Base-by-base conservation (phyloP, 805 yeast genomes). In the Barnettozyma californica region DNA sequence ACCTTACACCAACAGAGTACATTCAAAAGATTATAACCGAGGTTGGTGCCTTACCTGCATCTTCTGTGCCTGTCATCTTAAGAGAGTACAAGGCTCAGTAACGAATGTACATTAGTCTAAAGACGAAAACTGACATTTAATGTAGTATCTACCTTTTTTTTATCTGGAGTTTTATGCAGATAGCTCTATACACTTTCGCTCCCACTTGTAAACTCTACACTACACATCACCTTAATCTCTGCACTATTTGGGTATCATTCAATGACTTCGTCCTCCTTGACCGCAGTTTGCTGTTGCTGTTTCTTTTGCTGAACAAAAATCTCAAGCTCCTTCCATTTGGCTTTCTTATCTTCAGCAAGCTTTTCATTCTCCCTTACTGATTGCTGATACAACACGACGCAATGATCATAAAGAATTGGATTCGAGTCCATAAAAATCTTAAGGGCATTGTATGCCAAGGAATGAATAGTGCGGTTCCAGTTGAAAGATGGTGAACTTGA, bases 51-150 rank as follows among this genome's bases (percentile, higher is more conserved):
- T 75, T 94, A 56, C 99, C 99, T 10, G 96, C 99, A 39, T 86
- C 95, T n/a, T 89, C 98, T 1, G 98, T 94, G 49, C 99, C 99
- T 25, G 98, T 94, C 43, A 88, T 94, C 52, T 72, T 94, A 59
- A 80, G 98, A 68, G 99, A 94, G 67, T 94, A 92, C 67, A 88
- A 89, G 40, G 50, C 57, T 5, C 48, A 48, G 43, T 48, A 34
- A 29, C 26, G 23, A n/a, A 33, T 38, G 35, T 36, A 14, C 16
- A 13, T 8, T 29, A 27, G 10, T 13, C 33, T 29, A 29, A 7
- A 29, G 33, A 16, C 23, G 21, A 10, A 13, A 35, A 2, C 21
- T n/a, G 37, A n/a, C 18, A 16, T n/a, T n/a, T 34, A 5, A 7
- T 34, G 20, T 34, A 34, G 16, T 16, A 11, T n/a, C 19, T 34